Evolutionary conservation across 225 moss, liverwort and hornwort genomes (phyloP), one percentile per base, ranked within the genome.

Genomic region (Polytrichum commune): DNA sequence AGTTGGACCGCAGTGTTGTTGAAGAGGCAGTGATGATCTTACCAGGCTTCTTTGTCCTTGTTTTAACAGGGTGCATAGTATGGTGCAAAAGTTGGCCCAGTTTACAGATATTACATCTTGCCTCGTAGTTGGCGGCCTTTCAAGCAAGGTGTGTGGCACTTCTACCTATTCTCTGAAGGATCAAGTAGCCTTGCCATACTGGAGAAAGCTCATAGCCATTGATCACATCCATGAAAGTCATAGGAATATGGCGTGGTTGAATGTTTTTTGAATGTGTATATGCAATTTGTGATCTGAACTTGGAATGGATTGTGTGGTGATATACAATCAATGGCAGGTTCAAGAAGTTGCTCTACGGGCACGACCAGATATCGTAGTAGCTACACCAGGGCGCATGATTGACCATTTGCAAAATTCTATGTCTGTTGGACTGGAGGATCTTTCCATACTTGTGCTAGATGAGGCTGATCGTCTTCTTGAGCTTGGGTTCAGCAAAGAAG

Each of bases 331-430:
- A 67, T 69, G 32, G 69, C 82, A 97, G 97, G 92, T 93, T 73
- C 97, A 98, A 84, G 97, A 98, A 74, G 83, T 91, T 77, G 87
- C 90, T 60, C 75, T 98, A 46, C 86, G 97, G 66, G 84, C 95
- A 68, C 90, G 88, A 73, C 97, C 97, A 29, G 97, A 98, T 79
- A 88, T 98, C 79, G 93, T 98, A 66, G 93, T 98, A 71, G 95
- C 97, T 54, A 98, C 97, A 67, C 95, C 95, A 65, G 97, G 97
- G 33, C 92, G 97, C 56, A 98, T 98, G 93, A 91, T 98, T 55
- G 97, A 98, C 32, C 97, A 98, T 69, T 83, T 98, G 77, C 97
- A 98, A 33, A 98, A 98, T 83, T 77, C 97, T 1, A 90, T 91
- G 29, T 95, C 97, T 53, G 91, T 98, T 29, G 97, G 95, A 69